These are phyloP conservation scores for Letharia lupina DNA, from an alignment of 495 filamentous ascomycete species.

Conservation along the genomic window DNA sequence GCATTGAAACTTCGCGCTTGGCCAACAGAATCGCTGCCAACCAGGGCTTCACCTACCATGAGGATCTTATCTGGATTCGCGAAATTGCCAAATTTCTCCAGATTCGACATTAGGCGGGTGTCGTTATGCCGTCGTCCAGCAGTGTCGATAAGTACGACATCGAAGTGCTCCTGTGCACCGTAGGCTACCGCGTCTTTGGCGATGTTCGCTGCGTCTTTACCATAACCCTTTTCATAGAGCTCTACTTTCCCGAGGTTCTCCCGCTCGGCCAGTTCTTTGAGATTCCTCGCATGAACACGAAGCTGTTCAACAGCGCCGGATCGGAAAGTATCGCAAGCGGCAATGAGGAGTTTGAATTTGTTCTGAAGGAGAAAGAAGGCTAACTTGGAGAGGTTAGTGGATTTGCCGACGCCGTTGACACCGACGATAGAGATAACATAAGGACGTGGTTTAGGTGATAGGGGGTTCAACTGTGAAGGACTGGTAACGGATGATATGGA, in stretches of 20 bases:
- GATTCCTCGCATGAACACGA: slow-evolving; percentile 83
- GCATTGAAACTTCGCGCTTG: slow-evolving; percentile 94
- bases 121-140: slow-evolving; percentile 94
- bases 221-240: slow-evolving; percentile 93
- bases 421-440: slow-evolving; percentile 98
- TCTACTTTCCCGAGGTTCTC: slow-evolving; percentile 74
- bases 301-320: slow-evolving; percentile 96
- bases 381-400: slow-evolving; percentile 92
- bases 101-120: slow-evolving; percentile 80
- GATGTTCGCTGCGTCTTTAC: slow-evolving; percentile 91
- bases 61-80: slow-evolving; percentile 95
- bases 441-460: slow-evolving; percentile 53
- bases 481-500: slow-evolving; percentile 76
- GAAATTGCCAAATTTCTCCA: slow-evolving; percentile 96
- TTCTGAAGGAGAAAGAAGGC: slow-evolving; percentile 97
- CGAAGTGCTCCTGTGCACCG: slow-evolving; percentile 64
- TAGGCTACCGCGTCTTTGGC: slow-evolving; percentile 86
- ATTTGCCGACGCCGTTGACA: slow-evolving; percentile 97
- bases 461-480: slow-evolving; percentile 40
- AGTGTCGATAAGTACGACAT: slow-evolving; percentile 95
- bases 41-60: slow-evolving; percentile 97
- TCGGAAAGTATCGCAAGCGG: slow-evolving; percentile 94
- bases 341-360: slow-evolving; percentile 89
- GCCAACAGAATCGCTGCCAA: slow-evolving; percentile 87
- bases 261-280: slow-evolving; percentile 73